A percentile compares a stretch with the other conserved stretches of the same genome.
phyloP scores from a whole-genome alignment of 257 asterid genomes.

The Ilex aquifolium region DNA sequence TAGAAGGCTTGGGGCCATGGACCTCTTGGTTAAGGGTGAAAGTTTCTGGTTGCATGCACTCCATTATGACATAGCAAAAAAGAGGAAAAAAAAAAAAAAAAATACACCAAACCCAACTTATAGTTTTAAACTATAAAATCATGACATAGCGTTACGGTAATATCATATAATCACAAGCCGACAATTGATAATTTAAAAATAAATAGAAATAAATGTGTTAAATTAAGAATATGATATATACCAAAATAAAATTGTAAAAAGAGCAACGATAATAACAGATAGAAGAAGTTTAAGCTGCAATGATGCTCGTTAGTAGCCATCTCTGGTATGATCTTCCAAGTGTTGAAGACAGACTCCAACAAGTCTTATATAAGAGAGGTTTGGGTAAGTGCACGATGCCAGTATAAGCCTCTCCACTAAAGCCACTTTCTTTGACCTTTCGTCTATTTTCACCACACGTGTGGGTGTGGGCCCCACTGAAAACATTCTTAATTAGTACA shows the following conservation, averaged over 20 bases:
- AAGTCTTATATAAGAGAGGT: constrained; percentile 7
- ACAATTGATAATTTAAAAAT: neutral
- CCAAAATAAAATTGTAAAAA: constrained; percentile 33
- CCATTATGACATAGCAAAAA: too few relatives aligned
- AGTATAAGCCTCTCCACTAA: constrained; percentile 23
- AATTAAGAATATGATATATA: constrained; percentile 6
- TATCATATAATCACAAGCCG: neutral
- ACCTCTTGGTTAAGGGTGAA: too few relatives aligned
- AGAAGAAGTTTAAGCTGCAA: constrained; percentile 18
- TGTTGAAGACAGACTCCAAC: neutral
- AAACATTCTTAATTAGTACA: neutral
- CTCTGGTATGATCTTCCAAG: neutral
- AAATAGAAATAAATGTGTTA: neutral
- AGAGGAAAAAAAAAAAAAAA: too few relatives aligned
- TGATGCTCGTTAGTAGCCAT: constrained; percentile 25
- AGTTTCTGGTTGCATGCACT: too few relatives aligned
- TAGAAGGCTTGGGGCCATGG: too few relatives aligned
- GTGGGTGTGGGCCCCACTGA: constrained; percentile 11
- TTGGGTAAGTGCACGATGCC: neutral
- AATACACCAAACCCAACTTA: too few relatives aligned
- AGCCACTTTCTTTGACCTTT: constrained; percentile 27
- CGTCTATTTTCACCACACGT: constrained; percentile 24
- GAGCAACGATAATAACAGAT: constrained; percentile 41
- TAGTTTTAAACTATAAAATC: neutral
- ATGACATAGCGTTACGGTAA: neutral